Conservation (phyloP, 176 grass and related monocot species). For the Triticum timopheevii region DNA sequence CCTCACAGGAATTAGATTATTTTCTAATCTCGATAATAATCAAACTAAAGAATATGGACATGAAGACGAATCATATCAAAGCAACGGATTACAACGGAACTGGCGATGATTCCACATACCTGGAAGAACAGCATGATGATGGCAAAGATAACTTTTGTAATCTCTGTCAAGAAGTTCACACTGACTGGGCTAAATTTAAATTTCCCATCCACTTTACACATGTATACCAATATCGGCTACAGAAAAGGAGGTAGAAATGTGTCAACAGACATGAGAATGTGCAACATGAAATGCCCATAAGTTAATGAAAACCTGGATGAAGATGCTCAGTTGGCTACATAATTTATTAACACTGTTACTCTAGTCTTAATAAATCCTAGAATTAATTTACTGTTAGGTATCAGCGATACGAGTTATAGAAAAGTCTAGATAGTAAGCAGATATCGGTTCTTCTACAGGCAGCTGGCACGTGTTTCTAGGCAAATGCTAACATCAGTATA, state of each 20-base stretch:
- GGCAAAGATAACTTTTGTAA: constrained; percentile 84
- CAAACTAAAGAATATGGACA: background rate
- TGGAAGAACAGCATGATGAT: constrained; percentile 80
- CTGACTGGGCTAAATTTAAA: constrained; percentile 98
- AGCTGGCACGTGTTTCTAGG: background rate
- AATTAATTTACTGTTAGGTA: background rate
- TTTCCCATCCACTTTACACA: constrained; percentile 89
- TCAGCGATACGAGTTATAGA: background rate
- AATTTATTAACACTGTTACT: background rate
- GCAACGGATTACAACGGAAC: background rate
- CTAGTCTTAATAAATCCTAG: background rate
- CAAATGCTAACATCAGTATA: background rate
- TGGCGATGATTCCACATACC: constrained; percentile 52
- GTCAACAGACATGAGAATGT: constrained; percentile 16
- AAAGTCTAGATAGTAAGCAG: background rate
- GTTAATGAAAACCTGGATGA: background rate
- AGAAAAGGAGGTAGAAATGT: constrained; percentile 33
- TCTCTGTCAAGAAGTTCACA: constrained; percentile 96
- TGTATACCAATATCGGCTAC: constrained; percentile 92
- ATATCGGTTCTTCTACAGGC: background rate
- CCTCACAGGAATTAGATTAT: background rate
- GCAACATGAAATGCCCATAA: constrained; percentile 11
- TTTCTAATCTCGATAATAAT: background rate
- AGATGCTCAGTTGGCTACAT: background rate
- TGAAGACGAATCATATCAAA: background rate